phyloP scores from a whole-genome alignment of 371 early-diverging fungal species.

The Chytridium lagenaria region DNA sequence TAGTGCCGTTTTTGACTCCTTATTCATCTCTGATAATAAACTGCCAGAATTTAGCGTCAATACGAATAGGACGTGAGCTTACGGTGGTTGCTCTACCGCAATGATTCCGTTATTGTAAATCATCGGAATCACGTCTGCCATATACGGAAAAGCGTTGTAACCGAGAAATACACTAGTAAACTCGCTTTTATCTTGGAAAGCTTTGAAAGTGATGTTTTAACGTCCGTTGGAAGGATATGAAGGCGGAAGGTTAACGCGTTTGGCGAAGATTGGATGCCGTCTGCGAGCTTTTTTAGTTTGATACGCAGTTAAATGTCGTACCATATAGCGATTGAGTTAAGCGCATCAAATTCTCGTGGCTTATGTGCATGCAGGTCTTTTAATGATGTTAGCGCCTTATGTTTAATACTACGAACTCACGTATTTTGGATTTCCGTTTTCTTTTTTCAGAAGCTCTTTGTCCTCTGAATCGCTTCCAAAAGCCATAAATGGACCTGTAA shows the following conservation, averaged over 20 bases:
- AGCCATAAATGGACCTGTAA: conserved; percentile 54
- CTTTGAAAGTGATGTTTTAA: neutral
- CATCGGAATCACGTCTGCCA: neutral
- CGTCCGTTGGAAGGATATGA: conserved; percentile 8
- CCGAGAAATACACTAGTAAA: neutral
- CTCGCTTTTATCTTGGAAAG: neutral
- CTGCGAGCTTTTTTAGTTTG: too few relatives aligned
- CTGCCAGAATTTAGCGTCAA: neutral
- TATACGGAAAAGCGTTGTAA: neutral
- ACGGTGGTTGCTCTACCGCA: neutral
- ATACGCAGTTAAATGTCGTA: neutral
- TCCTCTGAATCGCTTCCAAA: conserved; percentile 54
- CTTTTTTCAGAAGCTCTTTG: conserved; percentile 47
- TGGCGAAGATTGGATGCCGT: too few relatives aligned
- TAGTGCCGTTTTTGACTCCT: neutral
- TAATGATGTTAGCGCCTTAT: neutral
- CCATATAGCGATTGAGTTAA: neutral
- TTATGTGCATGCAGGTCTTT: conserved; percentile 9
- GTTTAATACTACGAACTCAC: conserved; percentile 27
- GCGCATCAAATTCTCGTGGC: neutral
- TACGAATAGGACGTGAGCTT: neutral
- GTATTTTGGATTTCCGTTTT: conserved; percentile 45
- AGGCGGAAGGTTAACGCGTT: neutral
- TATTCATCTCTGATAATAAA: neutral
- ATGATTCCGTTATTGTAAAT: neutral